phyloP scores from a whole-genome alignment of 257 asterid species.

The Nicotiana sylvestris region DNA sequence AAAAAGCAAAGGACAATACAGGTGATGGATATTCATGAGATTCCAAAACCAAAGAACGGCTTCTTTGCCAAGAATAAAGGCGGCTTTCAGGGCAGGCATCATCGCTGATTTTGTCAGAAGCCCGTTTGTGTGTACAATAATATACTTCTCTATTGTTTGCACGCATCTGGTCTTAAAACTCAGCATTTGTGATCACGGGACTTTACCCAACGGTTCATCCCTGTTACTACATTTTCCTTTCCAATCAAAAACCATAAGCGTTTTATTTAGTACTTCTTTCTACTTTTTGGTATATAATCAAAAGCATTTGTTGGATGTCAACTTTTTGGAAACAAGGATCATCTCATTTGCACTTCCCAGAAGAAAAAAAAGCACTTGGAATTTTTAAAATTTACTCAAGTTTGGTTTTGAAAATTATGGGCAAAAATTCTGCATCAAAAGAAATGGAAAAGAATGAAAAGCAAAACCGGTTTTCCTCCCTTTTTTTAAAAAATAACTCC shows the following conservation, averaged over 20 bases:
- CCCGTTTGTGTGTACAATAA: constrained; percentile 21
- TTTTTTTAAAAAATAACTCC: neutral
- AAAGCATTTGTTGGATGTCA: neutral
- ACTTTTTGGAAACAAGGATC: neutral
- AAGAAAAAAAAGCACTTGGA: neutral
- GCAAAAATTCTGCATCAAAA: neutral
- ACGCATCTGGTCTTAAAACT: neutral
- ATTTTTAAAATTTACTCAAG: neutral
- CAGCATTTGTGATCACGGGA: constrained; percentile 15
- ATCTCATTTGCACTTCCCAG: neutral
- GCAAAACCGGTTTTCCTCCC: neutral
- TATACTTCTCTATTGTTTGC: constrained; percentile 5
- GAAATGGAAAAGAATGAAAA: neutral
- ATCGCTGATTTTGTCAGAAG: constrained; percentile 43
- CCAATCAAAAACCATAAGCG: constrained; percentile 4
- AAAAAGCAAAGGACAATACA: constrained; percentile 94
- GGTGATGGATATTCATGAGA: constrained; percentile 93
- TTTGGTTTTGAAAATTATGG: neutral
- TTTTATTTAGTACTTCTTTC: neutral
- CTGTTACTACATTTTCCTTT: constrained; percentile 4
- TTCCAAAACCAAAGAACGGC: constrained; percentile 52
- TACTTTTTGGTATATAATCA: neutral
- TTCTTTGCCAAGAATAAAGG: constrained; percentile 62
- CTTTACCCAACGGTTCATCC: constrained; percentile 15
- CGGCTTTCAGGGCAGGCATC: constrained; percentile 81